Percentiles rank a stretch among this genome's conserved stretches.
Evolutionary conservation across 2,329 filamentous ascomycete genomes (phyloP).

Genomic region (Hypomyces rosellus): DNA sequence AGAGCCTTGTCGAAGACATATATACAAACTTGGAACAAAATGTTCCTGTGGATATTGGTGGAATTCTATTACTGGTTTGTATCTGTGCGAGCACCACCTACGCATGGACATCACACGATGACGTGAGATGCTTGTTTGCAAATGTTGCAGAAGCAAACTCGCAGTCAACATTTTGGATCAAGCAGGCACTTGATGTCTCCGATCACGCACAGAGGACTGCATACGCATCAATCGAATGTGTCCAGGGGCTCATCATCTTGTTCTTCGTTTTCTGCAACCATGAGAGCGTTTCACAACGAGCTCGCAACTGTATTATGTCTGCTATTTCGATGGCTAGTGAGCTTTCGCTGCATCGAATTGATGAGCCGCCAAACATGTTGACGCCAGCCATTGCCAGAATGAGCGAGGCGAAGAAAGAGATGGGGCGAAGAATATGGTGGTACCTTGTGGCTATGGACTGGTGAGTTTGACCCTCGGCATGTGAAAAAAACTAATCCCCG

Average conservation of each 20-base stretch:
- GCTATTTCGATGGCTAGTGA: constrained; percentile 26
- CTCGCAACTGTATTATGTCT: constrained; percentile 24
- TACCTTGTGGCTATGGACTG: constrained; percentile 36
- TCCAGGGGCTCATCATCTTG: constrained; percentile 32
- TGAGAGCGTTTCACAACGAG: constrained; percentile 30
- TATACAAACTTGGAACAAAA: constrained; percentile 24
- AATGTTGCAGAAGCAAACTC: constrained; percentile 21
- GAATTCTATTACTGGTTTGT: constrained; percentile 22
- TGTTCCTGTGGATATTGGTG: constrained; percentile 17
- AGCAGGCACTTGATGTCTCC: constrained; percentile 29
- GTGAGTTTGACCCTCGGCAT: constrained; percentile 17
- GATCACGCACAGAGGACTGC: constrained; percentile 26
- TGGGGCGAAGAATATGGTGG: constrained; percentile 39
- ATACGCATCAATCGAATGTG: constrained; percentile 26
- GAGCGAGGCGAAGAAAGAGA: constrained; percentile 25
- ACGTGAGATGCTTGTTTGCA: constrained; percentile 20
- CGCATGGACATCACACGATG: constrained; percentile 25
- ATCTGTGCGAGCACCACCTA: constrained; percentile 27
- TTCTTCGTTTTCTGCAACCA: constrained; percentile 33
- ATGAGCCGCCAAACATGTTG: constrained; percentile 22
- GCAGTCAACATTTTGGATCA: constrained; percentile 27
- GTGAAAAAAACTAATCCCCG: neutral
- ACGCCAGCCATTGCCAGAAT: constrained; percentile 17
- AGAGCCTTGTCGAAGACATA: constrained; percentile 23
- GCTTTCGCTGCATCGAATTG: constrained; percentile 33